Percentiles rank a stretch among this genome's conserved stretches.
These are phyloP conservation scores for Colletotrichum sp. DNA, from an alignment of 2,329 filamentous ascomycete species.

Conservation along the genomic window DNA sequence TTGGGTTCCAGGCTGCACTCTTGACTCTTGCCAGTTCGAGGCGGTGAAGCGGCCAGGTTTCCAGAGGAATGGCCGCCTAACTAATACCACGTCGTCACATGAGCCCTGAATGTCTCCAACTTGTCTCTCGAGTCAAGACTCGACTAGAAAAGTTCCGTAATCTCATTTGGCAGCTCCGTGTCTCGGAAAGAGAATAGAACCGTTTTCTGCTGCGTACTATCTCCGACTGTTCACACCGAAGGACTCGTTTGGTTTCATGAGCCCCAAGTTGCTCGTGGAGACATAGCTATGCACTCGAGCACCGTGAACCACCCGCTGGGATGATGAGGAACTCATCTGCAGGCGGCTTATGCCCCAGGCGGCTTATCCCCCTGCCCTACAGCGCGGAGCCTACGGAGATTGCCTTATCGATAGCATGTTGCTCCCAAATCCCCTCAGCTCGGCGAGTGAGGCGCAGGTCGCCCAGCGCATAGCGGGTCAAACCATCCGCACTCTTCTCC, in stretches of 20 bases:
- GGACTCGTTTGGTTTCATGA: background rate
- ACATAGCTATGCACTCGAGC: background rate
- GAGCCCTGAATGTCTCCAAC: background rate
- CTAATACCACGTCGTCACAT: background rate
- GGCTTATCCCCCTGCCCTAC: background rate
- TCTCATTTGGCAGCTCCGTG: background rate
- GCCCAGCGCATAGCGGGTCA: background rate
- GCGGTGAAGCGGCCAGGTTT: background rate
- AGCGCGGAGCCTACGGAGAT: background rate
- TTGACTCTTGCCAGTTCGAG: background rate
- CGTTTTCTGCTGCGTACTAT: background rate
- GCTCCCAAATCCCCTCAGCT: constrained; percentile 1
- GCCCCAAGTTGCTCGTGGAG: background rate
- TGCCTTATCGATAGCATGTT: constrained; percentile 2
- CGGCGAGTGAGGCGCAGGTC: constrained; percentile 11
- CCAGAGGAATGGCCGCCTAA: background rate
- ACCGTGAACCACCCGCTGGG: background rate
- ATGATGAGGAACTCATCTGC: background rate
- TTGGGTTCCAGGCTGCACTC: background rate
- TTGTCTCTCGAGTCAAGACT: background rate
- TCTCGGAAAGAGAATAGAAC: background rate
- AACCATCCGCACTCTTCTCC: background rate
- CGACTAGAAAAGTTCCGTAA: background rate
- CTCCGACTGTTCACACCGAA: background rate
- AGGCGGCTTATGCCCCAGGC: background rate